Evolutionary conservation across 306 rosid species (phyloP).

Genomic region (Lupinus albus): DNA sequence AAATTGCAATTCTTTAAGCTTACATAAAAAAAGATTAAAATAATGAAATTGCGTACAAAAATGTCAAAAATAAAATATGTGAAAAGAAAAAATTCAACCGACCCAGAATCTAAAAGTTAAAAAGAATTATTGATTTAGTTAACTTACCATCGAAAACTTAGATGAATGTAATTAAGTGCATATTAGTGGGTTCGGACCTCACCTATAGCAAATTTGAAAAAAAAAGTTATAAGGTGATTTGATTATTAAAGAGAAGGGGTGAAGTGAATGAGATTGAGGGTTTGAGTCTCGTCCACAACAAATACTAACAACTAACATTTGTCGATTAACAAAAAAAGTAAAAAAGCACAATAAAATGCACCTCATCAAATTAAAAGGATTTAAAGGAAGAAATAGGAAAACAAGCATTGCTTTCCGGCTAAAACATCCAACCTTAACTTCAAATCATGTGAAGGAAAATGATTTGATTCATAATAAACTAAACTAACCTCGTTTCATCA

Average conservation of each 20-base stretch:
- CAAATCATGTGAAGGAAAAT: background rate
- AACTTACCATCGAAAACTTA: background rate
- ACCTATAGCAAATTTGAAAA: too few relatives aligned
- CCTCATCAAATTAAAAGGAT: background rate
- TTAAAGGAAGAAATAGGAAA: background rate
- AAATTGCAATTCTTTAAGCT: background rate
- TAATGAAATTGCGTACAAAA: too few relatives aligned
- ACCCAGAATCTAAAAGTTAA: background rate
- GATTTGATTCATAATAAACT: background rate
- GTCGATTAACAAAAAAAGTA: too few relatives aligned
- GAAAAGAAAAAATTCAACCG: background rate
- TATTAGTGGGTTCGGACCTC: too few relatives aligned
- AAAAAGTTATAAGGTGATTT: too few relatives aligned
- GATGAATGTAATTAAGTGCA: too few relatives aligned
- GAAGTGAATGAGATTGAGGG: too few relatives aligned
- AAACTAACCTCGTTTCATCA: constrained; percentile 38
- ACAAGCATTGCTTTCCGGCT: too few relatives aligned
- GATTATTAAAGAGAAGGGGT: too few relatives aligned
- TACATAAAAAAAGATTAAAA: background rate
- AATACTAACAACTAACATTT: too few relatives aligned
- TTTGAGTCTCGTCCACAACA: too few relatives aligned
- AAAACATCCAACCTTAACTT: background rate
- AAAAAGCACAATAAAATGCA: background rate
- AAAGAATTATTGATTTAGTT: background rate
- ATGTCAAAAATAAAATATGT: too few relatives aligned